Base-by-base conservation (phyloP, 2,329 filamentous ascomycete species). In the Neofusicoccum ribis region DNA sequence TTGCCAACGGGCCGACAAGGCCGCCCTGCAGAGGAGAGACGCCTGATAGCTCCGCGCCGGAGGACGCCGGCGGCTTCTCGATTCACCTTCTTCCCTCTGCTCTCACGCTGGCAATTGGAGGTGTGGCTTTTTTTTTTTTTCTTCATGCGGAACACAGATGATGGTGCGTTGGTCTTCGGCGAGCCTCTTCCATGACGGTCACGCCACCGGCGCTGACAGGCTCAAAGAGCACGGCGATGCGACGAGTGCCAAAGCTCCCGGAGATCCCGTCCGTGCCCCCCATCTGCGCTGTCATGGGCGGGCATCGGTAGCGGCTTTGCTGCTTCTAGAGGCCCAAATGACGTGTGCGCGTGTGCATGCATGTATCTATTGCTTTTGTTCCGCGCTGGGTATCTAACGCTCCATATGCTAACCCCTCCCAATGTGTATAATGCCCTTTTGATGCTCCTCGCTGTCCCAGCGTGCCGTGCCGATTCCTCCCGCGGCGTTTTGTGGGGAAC, bases 221-320 rank as follows among this genome's bases (percentile, higher is more conserved):
- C 36, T n/a, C 12, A 27, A 43, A 41, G 5, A 43, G 17, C 49
- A 9, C 17, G 52, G 27, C 20, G 17, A 43, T 20, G 36, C 7
- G 23, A 27, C 17, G 31, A 39, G 43, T 23, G 31, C 56, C 56
- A 60, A 60, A 60, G 56, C 56, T 60, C 31, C 56, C 43, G 56
- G 56, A 36, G 31, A 60, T 47, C 56, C 27, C 56, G 56, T 47
- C 56, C 27, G 56, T 60, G 56, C 56, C 43, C 41, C 5, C 3
- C 6, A 3, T 31, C 6, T 23, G 23, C 39, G 12, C 20, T 59
- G 37, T 46, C 39, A 59, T 44, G 39, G 41, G 27, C 14, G 23
- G 54, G 15, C 23, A 36, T 9, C 14, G 11, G 14, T 12, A 39
- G 27, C 20, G 27, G 54, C 47, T 31, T 50, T 50, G 47, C 17